phyloP scores from a whole-genome alignment of 495 filamentous ascomycete genomes.

The Lasiosphaeria miniovina region DNA sequence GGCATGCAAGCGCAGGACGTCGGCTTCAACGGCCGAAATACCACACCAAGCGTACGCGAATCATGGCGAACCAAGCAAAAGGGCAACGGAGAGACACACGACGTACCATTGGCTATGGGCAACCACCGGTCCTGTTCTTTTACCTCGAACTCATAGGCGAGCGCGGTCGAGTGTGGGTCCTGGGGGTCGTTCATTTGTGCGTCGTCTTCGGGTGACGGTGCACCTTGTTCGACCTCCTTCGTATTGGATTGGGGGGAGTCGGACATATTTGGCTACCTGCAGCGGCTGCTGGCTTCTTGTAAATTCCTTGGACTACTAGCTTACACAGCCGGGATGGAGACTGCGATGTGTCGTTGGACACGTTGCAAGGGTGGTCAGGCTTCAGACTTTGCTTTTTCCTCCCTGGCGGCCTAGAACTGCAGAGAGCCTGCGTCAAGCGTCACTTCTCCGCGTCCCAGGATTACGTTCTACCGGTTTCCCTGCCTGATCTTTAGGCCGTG shows the following conservation, averaged over 20 bases:
- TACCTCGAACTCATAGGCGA: conserved; percentile 92
- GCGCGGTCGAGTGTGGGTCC: conserved; percentile 56
- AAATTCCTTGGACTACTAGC: conserved; percentile 55
- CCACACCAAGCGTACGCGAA: conserved; percentile 36
- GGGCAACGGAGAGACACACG: conserved; percentile 15
- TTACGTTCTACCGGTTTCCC: conserved; percentile 41
- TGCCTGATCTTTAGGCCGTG: conserved; percentile 48
- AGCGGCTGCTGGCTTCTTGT: conserved; percentile 58
- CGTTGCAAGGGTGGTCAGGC: conserved; percentile 51
- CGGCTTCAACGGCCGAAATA: conserved; percentile 20
- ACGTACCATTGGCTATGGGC: conserved; percentile 98
- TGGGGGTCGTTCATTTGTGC: conserved; percentile 59
- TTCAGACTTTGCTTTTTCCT: conserved; percentile 36
- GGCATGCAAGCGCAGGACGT: conserved; percentile 37
- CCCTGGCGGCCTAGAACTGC: conserved; percentile 45
- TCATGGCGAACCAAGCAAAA: conserved; percentile 48
- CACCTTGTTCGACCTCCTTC: conserved; percentile 90
- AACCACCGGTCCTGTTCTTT: conserved; percentile 99
- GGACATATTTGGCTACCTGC: conserved; percentile 83
- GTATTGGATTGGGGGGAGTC: conserved; percentile 91
- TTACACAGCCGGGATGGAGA: conserved; percentile 47
- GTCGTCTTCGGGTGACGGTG: conserved; percentile 86
- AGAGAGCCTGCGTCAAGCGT: conserved; percentile 44
- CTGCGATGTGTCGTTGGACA: conserved; percentile 55
- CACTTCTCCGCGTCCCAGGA: conserved; percentile 39